A percentile compares a stretch with the other conserved stretches of the same genome.
Evolutionary conservation across 345 rosid species (phyloP).

Genomic region (Viola odorata): DNA sequence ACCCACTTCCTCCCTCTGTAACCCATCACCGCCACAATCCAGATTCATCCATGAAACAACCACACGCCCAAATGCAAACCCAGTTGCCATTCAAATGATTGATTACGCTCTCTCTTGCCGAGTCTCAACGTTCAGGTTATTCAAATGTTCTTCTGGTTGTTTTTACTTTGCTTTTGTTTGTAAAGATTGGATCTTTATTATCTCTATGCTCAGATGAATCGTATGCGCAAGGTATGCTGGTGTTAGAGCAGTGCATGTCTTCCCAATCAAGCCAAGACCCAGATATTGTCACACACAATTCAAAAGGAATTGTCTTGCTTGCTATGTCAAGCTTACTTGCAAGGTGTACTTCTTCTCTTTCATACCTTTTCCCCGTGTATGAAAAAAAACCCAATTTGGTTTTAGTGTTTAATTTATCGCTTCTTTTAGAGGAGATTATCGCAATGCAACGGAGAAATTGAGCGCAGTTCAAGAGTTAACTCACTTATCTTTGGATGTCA

Average conservation of each 20-base stretch:
- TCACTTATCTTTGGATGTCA: conserved; percentile 37
- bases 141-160: not conserved
- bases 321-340: conserved; percentile 72
- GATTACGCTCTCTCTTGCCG: conserved; percentile 74
- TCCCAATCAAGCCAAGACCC: conserved; percentile 46
- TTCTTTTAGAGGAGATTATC: conserved; percentile 42
- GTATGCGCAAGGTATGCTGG: conserved; percentile 68
- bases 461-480: conserved; percentile 30
- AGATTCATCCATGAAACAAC: conserved; percentile 48
- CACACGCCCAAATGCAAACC: conserved; percentile 40
- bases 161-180: not conserved
- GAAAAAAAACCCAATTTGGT: not conserved
- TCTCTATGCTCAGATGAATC: conserved; percentile 48
- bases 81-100: conserved; percentile 83
- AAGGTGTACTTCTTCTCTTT: conserved; percentile 37
- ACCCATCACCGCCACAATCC: conserved; percentile 13
- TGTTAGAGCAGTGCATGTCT: conserved; percentile 74
- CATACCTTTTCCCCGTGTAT: not conserved
- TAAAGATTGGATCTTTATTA: not conserved
- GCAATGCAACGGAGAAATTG: conserved; percentile 66
- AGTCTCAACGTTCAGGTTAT: conserved; percentile 67
- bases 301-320: conserved; percentile 59
- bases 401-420: conserved; percentile 1
- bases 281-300: conserved; percentile 35
- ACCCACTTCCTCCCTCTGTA: conserved; percentile 7